Base-by-base conservation (phyloP, 768 basidiomycete species). In the Leccinum disarticulatum region DNA sequence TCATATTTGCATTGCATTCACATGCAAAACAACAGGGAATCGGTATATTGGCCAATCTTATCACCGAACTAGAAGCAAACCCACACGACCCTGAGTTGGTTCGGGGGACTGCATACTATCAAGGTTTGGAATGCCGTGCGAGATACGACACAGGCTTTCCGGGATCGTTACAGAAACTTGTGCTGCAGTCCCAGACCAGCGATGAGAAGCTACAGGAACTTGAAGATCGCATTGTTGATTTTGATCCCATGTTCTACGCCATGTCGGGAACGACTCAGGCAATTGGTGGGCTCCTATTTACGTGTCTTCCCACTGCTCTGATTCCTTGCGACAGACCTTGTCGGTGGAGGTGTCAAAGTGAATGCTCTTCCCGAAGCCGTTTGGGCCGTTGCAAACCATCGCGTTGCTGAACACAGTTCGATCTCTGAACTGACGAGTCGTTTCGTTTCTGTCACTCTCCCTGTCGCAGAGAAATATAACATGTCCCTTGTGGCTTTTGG, bases 21-120 rank as follows among this genome's bases (percentile, higher is more conserved):
- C 36, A 3, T 5, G 1, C 17, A 11, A 11, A 25, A n/a, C 13
- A 59, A 66, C 65, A 72, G 70, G 68, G 68, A 22, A 83, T 87
- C 61, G 83, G 83, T 36, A 78, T 83, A 61, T 77, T 85, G 54
- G 73, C 83, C 3, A 59, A 73, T 6, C 63, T 83, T 17, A 70
- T 86, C 50, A 75, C 77, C 1, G 74, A 77, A 31, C 67, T 81
- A 49, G 85, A 86, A 70, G 70, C 72, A 4, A 66, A 82, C 69
- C 81, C 83, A 1, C 73, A 66, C 54, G 48, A 66, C 43, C 71
- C 77, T 6, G 56, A 63, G 48, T 64, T 82, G 35, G 41, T 70
- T 41, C 64, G 68, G 3, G 63, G 59, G 53, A 52, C 59, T 41
- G 55, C 70, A 7, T 67, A 67, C 33, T 76, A 76, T 57, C 65